Base-by-base conservation (phyloP, 2,329 filamentous ascomycete species). In the Cladosporium sp. region DNA sequence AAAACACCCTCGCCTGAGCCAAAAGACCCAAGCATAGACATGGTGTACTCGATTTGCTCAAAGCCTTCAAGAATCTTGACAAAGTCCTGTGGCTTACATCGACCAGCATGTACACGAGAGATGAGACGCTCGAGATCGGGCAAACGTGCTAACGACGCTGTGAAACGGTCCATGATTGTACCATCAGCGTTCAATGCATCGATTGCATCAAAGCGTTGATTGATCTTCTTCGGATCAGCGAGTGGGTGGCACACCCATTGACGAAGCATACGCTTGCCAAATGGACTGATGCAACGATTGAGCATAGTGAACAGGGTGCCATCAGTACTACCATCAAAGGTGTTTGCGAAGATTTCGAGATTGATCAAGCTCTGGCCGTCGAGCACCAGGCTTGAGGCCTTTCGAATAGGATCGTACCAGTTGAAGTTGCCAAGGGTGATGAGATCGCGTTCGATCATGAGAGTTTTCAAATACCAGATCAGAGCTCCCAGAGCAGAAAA, bases 191-290 rank as follows among this genome's bases (percentile, higher is more conserved):
- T 97, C 50, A 99, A 82, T 73, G 94, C 89, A 73, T 98, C 95
- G 5, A 99, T 93, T 5, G 95, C 95, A 79, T 99, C 93, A 12
- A 99, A 83, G 6, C 95, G 88, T 69, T 96, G 93, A 73, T 98
- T 97, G 81, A 99, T 97, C 75, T 91, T 93, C 44, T 84, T 81
- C 6, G 91, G 89, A 78, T 97, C 91, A 76, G 93, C 92, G 16
- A 99, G 83, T 2, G 95, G 95, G 77, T 99, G 95, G 73, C 94
- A 98, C 2, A 99, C 90, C 95, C 95, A 99, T 77, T 97, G 93
- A 64, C 93, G 90, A 77, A 99, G 93, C 77, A 97, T 88, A 12
- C 95, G 90, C 80, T 99, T 99, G 65, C 95, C 95, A 75, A 99
- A 99, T 0, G 95, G 94, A 3, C 95, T 98, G 68, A 97, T 90